These are phyloP conservation scores for Penicillium sp. DNA, from an alignment of 2,329 filamentous ascomycete species.

Conservation along the genomic window DNA sequence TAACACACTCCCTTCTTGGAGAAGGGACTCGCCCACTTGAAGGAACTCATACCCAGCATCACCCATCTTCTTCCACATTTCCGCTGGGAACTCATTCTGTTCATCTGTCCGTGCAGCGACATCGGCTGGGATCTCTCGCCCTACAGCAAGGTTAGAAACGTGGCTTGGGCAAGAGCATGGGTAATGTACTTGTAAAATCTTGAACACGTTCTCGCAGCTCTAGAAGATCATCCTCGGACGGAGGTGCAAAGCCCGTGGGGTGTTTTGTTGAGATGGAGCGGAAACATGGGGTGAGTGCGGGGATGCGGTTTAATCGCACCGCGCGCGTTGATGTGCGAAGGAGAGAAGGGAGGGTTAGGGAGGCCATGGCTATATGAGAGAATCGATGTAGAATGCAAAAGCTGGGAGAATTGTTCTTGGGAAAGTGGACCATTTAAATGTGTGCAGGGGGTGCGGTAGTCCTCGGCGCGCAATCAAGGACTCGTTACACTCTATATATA, in stretches of 20 bases:
- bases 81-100: constrained; percentile 79
- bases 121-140: constrained; percentile 80
- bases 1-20: neutral
- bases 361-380: constrained; percentile 30
- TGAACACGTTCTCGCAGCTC: constrained; percentile 82
- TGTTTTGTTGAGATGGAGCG: constrained; percentile 65
- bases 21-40: neutral
- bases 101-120: constrained; percentile 80
- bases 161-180: neutral
- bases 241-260: constrained; percentile 62
- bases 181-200: constrained; percentile 67
- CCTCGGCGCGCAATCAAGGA: constrained; percentile 17
- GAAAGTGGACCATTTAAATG: neutral
- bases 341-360: constrained; percentile 32
- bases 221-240: constrained; percentile 68
- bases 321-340: constrained; percentile 34
- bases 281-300: constrained; percentile 29
- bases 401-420: neutral
- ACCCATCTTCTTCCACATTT: constrained; percentile 93
- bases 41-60: constrained; percentile 62
- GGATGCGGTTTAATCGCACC: constrained; percentile 29
- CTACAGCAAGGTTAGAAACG: constrained; percentile 32
- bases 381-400: neutral
- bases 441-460: constrained; percentile 15
- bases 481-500: neutral